phyloP scores from a whole-genome alignment of 2,329 filamentous ascomycete genomes.

The Dothidotthia symphoricarpi region DNA sequence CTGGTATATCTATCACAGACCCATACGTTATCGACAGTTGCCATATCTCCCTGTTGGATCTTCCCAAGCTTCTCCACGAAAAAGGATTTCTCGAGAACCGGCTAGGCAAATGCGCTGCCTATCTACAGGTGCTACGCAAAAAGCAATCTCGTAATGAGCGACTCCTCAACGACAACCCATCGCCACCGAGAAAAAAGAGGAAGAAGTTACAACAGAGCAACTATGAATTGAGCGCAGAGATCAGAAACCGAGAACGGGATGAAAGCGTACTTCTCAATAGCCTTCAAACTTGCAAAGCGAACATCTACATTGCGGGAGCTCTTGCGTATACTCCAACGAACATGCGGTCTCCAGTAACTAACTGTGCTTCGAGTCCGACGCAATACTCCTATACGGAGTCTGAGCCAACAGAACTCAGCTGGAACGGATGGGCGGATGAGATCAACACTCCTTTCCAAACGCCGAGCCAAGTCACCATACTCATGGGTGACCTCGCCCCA shows the following conservation, averaged over 20 bases:
- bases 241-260: conserved; percentile 32
- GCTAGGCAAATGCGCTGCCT: conserved; percentile 34
- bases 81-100: conserved; percentile 26
- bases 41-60: not conserved
- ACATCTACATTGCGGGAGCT: conserved; percentile 30
- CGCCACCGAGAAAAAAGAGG: conserved; percentile 23
- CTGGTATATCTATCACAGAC: not conserved
- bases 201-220: conserved; percentile 33
- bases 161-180: conserved; percentile 13
- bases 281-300: conserved; percentile 31
- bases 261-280: conserved; percentile 33
- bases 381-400: conserved; percentile 16
- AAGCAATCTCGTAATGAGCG: conserved; percentile 29
- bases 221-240: conserved; percentile 32
- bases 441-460: conserved; percentile 26
- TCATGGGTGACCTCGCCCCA: conserved; percentile 21
- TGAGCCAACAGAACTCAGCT: conserved; percentile 24
- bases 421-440: conserved; percentile 34
- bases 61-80: conserved; percentile 19
- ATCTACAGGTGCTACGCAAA: conserved; percentile 33
- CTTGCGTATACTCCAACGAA: conserved; percentile 11
- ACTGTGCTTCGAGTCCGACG: conserved; percentile 14
- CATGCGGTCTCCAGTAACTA: conserved; percentile 9
- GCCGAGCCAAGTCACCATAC: conserved; percentile 8
- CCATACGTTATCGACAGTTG: not conserved